Conservation (phyloP, 441 rosid genomes). For the Arabidopsis lyrata region DNA sequence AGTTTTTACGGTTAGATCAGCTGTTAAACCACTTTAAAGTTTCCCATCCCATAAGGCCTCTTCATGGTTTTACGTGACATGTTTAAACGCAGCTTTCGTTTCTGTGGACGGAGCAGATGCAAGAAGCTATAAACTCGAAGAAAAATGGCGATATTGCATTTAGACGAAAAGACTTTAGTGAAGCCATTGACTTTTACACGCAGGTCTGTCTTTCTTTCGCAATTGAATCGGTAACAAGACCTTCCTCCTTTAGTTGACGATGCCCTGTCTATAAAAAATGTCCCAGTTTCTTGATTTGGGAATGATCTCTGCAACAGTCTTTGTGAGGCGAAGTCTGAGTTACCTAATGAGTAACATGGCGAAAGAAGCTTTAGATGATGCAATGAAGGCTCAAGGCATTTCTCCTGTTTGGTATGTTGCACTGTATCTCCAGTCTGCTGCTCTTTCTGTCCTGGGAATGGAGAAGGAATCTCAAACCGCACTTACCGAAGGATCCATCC, state of each 20-base stretch:
- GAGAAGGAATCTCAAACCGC: slow-evolving; percentile 80
- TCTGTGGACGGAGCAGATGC: slow-evolving; percentile 91
- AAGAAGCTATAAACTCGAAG: slow-evolving; percentile 82
- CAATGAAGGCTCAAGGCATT: slow-evolving; percentile 75
- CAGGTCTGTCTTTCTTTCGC: slow-evolving; percentile 59
- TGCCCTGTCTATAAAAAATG: slow-evolving; percentile 15
- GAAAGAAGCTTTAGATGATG: slow-evolving; percentile 76
- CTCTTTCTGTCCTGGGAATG: slow-evolving; percentile 69
- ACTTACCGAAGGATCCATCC: slow-evolving; percentile 71
- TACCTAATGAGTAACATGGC: slow-evolving; percentile 74
- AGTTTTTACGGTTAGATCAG: slow-evolving; percentile 46
- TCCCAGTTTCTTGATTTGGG: slow-evolving; percentile 80
- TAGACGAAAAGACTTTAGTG: slow-evolving; percentile 73
- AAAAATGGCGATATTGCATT: slow-evolving; percentile 87
- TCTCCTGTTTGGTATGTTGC: slow-evolving; percentile 87
- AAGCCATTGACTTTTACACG: slow-evolving; percentile 69
- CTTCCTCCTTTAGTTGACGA: slow-evolving; percentile 28
- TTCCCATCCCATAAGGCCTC: slow-evolving; percentile 9
- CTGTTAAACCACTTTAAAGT: slow-evolving; percentile 8
- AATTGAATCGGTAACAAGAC: slow-evolving; percentile 17
- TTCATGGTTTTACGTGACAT: background rate
- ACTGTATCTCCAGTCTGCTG: slow-evolving; percentile 74
- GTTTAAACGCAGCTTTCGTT: slow-evolving; percentile 78
- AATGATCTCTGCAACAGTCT: slow-evolving; percentile 80
- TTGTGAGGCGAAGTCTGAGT: slow-evolving; percentile 77